Evolutionary conservation across 768 basidiomycete genomes (phyloP).

Genomic region (Rubroboletus pulcherrimus): DNA sequence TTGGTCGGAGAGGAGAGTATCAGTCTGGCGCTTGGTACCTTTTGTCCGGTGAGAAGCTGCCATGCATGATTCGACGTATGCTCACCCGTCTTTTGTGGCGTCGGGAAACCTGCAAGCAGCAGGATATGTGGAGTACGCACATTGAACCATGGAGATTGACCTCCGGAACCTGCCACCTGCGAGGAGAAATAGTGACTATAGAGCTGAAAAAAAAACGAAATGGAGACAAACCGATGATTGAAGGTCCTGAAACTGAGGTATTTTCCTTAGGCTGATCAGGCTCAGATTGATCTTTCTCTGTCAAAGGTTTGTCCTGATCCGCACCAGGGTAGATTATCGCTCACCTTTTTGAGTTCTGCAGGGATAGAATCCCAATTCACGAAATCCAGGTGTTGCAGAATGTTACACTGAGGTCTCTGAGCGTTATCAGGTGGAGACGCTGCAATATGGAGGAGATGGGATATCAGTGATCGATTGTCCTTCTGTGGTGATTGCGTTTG

Average conservation of each 20-base stretch:
- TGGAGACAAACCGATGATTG: constrained; percentile 42
- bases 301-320: background rate
- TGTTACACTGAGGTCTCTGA: constrained; percentile 54
- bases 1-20: constrained; percentile 31
- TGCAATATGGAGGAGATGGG: constrained; percentile 61
- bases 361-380: constrained; percentile 62
- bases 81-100: constrained; percentile 32
- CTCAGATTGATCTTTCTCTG: constrained; percentile 62
- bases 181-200: background rate
- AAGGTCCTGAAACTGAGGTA: constrained; percentile 50
- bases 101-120: constrained; percentile 48
- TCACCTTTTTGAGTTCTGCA: constrained; percentile 57
- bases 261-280: constrained; percentile 43
- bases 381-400: constrained; percentile 41
- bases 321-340: background rate
- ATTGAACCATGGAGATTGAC: constrained; percentile 54
- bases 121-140: constrained; percentile 45
- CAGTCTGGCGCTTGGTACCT: constrained; percentile 44
- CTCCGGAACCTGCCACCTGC: constrained; percentile 34
- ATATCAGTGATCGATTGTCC: constrained; percentile 27
- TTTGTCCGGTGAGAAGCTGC: constrained; percentile 11
- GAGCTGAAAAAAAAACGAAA: background rate
- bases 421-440: constrained; percentile 53
- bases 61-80: background rate
- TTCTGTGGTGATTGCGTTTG: constrained; percentile 25